Evolutionary conservation across 1,284 basidiomycete genomes (phyloP).

Genomic region (Leccinum angustisporum): DNA sequence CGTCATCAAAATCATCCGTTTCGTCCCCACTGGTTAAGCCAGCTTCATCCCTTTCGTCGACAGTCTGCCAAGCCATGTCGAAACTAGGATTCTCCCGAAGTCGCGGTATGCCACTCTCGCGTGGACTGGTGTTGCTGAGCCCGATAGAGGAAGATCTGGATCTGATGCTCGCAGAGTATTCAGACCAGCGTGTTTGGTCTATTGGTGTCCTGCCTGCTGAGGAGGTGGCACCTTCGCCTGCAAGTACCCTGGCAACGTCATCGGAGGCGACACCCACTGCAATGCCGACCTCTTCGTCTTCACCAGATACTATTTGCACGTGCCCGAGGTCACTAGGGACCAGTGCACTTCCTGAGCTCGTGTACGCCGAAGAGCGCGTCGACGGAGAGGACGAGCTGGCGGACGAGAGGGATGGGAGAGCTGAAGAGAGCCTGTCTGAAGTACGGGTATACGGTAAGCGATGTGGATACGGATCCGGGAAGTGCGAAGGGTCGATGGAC

Average conservation of each 20-base stretch:
- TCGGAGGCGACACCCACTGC: constrained; percentile 62
- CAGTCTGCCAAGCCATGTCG: constrained; percentile 70
- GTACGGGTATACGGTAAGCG: constrained; percentile 31
- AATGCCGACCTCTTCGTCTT: constrained; percentile 52
- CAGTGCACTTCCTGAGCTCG: constrained; percentile 60
- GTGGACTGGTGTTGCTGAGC: constrained; percentile 44
- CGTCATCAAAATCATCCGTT: constrained; percentile 64
- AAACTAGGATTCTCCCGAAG: constrained; percentile 67
- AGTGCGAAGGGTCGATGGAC: constrained; percentile 60
- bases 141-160: constrained; percentile 69
- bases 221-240: constrained; percentile 46
- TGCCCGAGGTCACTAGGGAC: constrained; percentile 60
- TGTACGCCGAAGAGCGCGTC: constrained; percentile 74
- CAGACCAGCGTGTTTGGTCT: constrained; percentile 68
- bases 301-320: constrained; percentile 61
- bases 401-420: constrained; percentile 61
- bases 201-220: constrained; percentile 45
- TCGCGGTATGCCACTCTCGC: constrained; percentile 44
- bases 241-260: constrained; percentile 58
- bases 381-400: constrained; percentile 67
- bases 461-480: constrained; percentile 49
- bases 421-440: constrained; percentile 41
- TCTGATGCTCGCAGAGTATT: constrained; percentile 58
- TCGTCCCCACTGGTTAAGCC: constrained; percentile 70
- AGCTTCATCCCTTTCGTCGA: constrained; percentile 72